Evolutionary conservation across 352 stramenopile genomes (phyloP), one percentile per base, ranked within the genome.

Genomic region (Blastocystis sp.): DNA sequence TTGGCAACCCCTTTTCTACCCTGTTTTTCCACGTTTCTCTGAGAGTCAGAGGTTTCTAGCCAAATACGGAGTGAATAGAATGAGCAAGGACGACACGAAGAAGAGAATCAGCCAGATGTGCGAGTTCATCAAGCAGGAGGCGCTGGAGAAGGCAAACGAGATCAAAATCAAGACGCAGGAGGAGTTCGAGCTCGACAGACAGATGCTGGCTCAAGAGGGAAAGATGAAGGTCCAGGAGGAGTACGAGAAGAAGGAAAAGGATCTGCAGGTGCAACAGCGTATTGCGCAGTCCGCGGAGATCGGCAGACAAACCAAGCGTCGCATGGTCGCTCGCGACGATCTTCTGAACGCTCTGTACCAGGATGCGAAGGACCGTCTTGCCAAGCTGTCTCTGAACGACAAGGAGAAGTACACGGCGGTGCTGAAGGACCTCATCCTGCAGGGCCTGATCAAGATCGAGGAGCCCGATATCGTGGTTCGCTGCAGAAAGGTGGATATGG

Each of bases 61-160:
- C 28, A 34, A 34, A 34, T 34, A 45, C 62, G 64, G 76, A 65
- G 52, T 42, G 89, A 89, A 19, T 82, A 92, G 76, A 71, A 95
- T 95, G 93, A 95, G 94, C 91, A 91, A 92, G 66, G 92, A 90
- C 78, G 93, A 95, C 92, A 92, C 92, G 71, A 91, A 95, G 92
- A 92, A 93, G 82, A 93, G 94, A 91, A 98, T 98, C 92, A 94
- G 95, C 89, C 94, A 97, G 91, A 98, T 98, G 95, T 94, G 96
- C 89, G 98, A 98, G 90, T 99, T 99, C 92, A 99, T 99, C 92
- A 93, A 98, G 89, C 96, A 98, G 93, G 96, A 99, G 92, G 96
- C 96, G 66, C 95, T 98, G 89, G 96, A 99, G 92, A 99, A 98
- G 92, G 95, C 95, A 76, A 98, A 98, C 89, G 96, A 98, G 92